A percentile compares a stretch with the other conserved stretches of the same genome.
phyloP scores from a whole-genome alignment of 495 filamentous ascomycete genomes.

The Penicilliopsis zonata region DNA sequence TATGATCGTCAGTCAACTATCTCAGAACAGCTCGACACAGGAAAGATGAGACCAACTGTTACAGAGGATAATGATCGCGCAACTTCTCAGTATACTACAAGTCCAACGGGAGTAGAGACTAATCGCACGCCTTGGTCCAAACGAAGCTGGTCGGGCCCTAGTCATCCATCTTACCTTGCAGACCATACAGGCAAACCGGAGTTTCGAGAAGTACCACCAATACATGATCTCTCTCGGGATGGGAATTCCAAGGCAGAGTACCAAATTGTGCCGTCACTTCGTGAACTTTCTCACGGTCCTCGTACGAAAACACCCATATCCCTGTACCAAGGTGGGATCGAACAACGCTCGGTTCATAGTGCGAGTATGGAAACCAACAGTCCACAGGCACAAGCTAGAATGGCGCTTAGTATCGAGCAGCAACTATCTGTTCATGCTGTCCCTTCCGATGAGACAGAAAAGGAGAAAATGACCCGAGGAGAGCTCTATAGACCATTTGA shows the following conservation, averaged over 20 bases:
- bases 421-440: slow-evolving; percentile 23
- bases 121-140: slow-evolving; percentile 30
- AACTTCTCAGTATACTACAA: slow-evolving; percentile 23
- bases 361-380: slow-evolving; percentile 26
- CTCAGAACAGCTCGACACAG: slow-evolving; percentile 23
- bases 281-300: slow-evolving; percentile 24
- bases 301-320: slow-evolving; percentile 26
- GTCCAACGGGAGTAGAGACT: slow-evolving; percentile 22
- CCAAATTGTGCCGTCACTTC: slow-evolving; percentile 29
- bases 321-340: slow-evolving; percentile 22
- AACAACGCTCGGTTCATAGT: slow-evolving; percentile 22
- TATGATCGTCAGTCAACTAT: slow-evolving; percentile 26
- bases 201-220: slow-evolving; percentile 30
- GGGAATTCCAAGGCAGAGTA: slow-evolving; percentile 28
- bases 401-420: slow-evolving; percentile 35
- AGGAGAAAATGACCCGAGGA: slow-evolving; percentile 89
- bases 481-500: slow-evolving; percentile 68
- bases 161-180: slow-evolving; percentile 22
- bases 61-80: slow-evolving; percentile 32
- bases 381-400: slow-evolving; percentile 32
- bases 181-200: slow-evolving; percentile 27
- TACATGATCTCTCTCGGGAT: slow-evolving; percentile 33
- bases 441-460: slow-evolving; percentile 51
- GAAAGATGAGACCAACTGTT: slow-evolving; percentile 30
- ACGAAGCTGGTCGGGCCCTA: slow-evolving; percentile 19